Percentiles rank a stretch among this genome's conserved stretches.
phyloP scores from a whole-genome alignment of 169 alveolate genomes.

The Plasmodium malariae region DNA sequence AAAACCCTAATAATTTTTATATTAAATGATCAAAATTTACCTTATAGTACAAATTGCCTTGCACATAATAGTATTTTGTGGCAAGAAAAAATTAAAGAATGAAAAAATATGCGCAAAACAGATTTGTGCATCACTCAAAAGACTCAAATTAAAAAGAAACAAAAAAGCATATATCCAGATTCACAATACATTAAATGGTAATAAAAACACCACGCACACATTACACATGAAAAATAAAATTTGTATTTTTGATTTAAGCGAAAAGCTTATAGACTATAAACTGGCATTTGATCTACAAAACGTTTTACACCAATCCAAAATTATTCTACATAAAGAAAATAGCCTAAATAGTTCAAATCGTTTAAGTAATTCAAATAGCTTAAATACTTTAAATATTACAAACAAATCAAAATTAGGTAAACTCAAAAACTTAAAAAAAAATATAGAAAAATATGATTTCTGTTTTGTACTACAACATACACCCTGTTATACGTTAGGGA shows the following conservation, averaged over 20 bases:
- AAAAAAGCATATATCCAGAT: conserved; percentile 1
- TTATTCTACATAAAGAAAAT: conserved; percentile 34
- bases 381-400: neutral
- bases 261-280: conserved; percentile 56
- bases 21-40: conserved; percentile 34
- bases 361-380: too few relatives aligned
- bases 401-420: conserved; percentile 14
- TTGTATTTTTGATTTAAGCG: conserved; percentile 53
- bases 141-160: neutral
- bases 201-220: conserved; percentile 8
- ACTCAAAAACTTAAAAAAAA: conserved; percentile 41
- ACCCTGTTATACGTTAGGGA: conserved; percentile 82
- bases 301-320: conserved; percentile 55
- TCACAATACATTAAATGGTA: neutral
- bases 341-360: too few relatives aligned
- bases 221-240: conserved; percentile 24
- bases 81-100: conserved; percentile 29
- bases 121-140: neutral
- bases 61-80: conserved; percentile 17
- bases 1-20: neutral
- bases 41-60: conserved; percentile 20
- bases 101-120: neutral
- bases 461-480: conserved; percentile 81
- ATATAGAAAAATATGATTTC: conserved; percentile 75
- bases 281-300: conserved; percentile 61